Conservation (phyloP, 2,329 filamentous ascomycete species). For the Microcera coccophila region DNA sequence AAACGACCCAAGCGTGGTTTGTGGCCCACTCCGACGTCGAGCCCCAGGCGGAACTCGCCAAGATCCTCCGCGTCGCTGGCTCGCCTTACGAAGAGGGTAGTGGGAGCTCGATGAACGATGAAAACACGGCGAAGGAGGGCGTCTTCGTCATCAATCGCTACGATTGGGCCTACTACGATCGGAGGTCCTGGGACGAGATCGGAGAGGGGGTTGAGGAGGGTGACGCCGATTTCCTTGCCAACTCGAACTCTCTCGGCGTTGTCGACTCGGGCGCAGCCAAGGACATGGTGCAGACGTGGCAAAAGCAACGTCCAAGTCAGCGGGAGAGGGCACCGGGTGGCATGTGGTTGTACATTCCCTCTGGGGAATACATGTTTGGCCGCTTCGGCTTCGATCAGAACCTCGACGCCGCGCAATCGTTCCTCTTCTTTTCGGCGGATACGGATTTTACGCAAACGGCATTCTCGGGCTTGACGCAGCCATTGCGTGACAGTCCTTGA, state of each 20-base stretch:
- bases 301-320: background rate
- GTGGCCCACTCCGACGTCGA: background rate
- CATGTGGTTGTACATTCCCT: conserved; percentile 6
- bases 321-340: background rate
- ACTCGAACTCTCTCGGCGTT: background rate
- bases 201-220: too few species aligned
- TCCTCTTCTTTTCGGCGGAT: conserved; percentile 4
- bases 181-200: too few species aligned
- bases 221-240: background rate
- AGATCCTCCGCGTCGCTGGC: conserved; percentile 7
- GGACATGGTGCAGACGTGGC: background rate
- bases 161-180: conserved; percentile 4
- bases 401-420: conserved; percentile 1
- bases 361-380: conserved; percentile 8
- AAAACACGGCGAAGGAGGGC: background rate
- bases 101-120: conserved; percentile 2
- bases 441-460: background rate
- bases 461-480: background rate
- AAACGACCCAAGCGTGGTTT: conserved; percentile 1
- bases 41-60: conserved; percentile 1
- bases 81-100: conserved; percentile 5
- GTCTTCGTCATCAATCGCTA: conserved; percentile 7
- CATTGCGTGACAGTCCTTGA: too few species aligned
- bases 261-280: conserved; percentile 1
- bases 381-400: conserved; percentile 5